Conservation (phyloP, 2,329 filamentous ascomycete genomes). For the Talaromyces sp. region DNA sequence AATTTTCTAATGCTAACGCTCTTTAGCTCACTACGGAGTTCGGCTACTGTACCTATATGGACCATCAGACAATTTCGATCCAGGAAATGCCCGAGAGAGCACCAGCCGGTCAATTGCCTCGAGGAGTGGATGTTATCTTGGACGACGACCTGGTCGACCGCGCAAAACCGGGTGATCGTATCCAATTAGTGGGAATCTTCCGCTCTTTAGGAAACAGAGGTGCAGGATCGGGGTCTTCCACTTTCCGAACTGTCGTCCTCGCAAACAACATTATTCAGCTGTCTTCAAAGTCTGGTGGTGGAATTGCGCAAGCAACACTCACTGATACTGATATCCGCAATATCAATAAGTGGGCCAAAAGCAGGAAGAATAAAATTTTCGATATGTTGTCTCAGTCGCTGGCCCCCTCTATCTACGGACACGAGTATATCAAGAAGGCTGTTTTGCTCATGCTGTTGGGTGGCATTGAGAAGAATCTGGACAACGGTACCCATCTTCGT, state of each 20-base stretch:
- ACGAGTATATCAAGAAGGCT: constrained; percentile 96
- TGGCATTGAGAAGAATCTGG: constrained; percentile 96
- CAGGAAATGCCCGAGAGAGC: constrained; percentile 99
- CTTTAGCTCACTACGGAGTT: constrained; percentile 78
- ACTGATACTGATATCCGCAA: constrained; percentile 97
- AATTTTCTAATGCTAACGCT: neutral
- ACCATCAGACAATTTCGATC: constrained; percentile 96
- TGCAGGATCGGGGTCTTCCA: constrained; percentile 79
- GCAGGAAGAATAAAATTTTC: constrained; percentile 74
- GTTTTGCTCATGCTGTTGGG: constrained; percentile 92
- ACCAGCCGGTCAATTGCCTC: constrained; percentile 88
- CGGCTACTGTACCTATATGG: constrained; percentile 88
- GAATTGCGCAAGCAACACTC: constrained; percentile 83
- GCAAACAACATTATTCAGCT: constrained; percentile 93
- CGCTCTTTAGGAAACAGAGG: constrained; percentile 92
- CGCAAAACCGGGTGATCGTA: constrained; percentile 90
- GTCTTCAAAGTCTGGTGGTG: constrained; percentile 92
- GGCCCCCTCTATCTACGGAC: constrained; percentile 92
- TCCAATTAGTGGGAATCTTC: constrained; percentile 95
- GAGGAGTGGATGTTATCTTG: constrained; percentile 91
- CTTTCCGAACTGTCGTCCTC: constrained; percentile 89
- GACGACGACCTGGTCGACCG: constrained; percentile 94
- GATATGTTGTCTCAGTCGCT: constrained; percentile 89
- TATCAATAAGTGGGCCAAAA: constrained; percentile 93
- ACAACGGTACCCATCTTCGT: constrained; percentile 94